Base-by-base conservation (phyloP, 352 stramenopile genomes). In the Phytophthora parvispora region DNA sequence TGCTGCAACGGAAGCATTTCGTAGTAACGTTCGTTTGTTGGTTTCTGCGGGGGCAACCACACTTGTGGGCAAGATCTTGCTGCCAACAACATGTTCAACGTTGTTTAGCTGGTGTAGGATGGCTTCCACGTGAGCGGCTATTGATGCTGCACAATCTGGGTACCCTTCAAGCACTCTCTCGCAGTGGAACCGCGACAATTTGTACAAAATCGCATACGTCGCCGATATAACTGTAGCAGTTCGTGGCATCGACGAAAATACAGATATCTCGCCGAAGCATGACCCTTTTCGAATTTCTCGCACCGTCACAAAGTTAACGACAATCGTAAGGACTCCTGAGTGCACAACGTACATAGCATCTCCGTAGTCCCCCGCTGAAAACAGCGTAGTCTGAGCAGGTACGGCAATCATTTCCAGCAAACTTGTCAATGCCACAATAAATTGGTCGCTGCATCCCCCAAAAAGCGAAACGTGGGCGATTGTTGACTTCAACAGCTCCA, bases 261-360 rank as follows among this genome's bases (percentile, higher is more conserved):
- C 70, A 2, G 84, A 90, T 5, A 93, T 58, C 31, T 93, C 84
- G 4, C 84, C 84, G 55, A 93, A 84, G 59, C 75, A 93, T 13
- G 70, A 70, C 5, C 76, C 77, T 48, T 93, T 91, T 2, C 84
- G 74, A 36, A 93, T 69, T 43, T 93, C 84, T 1, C 84, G 83
- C 1, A 93, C 79, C 20, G 78, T 90, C 6, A 80, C 68, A 0
- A 71, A 67, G 1, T 76, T 77, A 34, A 91, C 70, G 40, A 89
- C 64, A 2, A 91, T 75, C 25, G 81, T 75, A 3, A 91, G 71
- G 0, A 93, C 84, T 0, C 83, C 84, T 0, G 84, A 86, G 24
- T 91, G 72, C 8, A 92, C 71, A 54, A 92, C 84, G 56, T 87
- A 92, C 84, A 92, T 89, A 3, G 80, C 79, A 38, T 92, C 82